Evolutionary conservation across 495 filamentous ascomycete species (phyloP).

Genomic region (Podospora bellae-mahoneyi): DNA sequence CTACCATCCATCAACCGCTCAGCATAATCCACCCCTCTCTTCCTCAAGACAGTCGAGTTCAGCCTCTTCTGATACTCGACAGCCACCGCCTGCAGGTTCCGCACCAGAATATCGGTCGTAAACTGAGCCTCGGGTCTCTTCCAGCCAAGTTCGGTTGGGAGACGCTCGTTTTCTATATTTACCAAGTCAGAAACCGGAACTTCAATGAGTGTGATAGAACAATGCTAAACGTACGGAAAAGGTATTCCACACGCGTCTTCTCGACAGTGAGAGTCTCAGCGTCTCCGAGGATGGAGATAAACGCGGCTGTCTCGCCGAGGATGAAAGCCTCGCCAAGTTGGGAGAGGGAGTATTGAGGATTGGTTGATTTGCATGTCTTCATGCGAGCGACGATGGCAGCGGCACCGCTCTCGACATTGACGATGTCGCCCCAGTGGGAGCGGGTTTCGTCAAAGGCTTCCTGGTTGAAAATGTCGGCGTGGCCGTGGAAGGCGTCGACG

Average conservation of each 20-base stretch:
- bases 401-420: conserved; percentile 42
- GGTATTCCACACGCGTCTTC: conserved; percentile 39
- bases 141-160: not conserved
- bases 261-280: conserved; percentile 35
- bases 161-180: conserved; percentile 34
- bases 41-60: not conserved
- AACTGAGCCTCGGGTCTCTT: not conserved
- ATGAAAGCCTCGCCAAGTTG: conserved; percentile 38
- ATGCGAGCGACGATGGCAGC: conserved; percentile 45
- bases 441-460: conserved; percentile 47
- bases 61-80: not conserved
- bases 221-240: conserved; percentile 41
- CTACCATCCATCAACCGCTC: not conserved
- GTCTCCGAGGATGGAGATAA: conserved; percentile 45
- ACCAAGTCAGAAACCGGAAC: conserved; percentile 5
- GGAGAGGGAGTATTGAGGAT: conserved; percentile 41
- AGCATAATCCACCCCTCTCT: not conserved
- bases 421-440: conserved; percentile 39
- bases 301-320: conserved; percentile 47
- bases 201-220: no score
- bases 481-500: conserved; percentile 43
- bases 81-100: not conserved
- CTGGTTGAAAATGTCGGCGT: conserved; percentile 44
- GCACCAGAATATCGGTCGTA: not conserved
- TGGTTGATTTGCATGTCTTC: conserved; percentile 43